Percentiles rank a stretch among this genome's conserved stretches.
Evolutionary conservation across 1,284 basidiomycete genomes (phyloP).

Genomic region (Microbotryum scabiosae): DNA sequence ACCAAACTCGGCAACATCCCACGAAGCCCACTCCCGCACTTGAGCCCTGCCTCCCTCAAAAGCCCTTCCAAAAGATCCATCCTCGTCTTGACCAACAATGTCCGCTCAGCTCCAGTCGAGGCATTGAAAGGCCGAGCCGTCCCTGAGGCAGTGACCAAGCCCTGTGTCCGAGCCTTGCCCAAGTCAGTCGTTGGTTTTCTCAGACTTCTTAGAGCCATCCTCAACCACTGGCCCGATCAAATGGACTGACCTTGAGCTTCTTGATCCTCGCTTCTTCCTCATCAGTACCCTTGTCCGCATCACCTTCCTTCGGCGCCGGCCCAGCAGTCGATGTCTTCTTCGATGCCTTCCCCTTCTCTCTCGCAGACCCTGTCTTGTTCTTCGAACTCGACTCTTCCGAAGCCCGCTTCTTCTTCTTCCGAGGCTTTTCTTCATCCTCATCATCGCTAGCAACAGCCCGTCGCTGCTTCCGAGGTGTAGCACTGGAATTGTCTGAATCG

Average conservation of each 20-base stretch:
- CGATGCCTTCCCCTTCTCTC: constrained; percentile 53
- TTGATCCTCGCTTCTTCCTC: constrained; percentile 13
- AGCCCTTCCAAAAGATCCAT: constrained; percentile 5
- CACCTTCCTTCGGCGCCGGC: constrained; percentile 8
- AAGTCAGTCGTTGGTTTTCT: background rate
- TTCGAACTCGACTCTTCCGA: constrained; percentile 53
- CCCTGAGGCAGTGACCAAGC: constrained; percentile 2
- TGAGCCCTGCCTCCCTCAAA: background rate
- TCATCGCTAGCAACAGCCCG: too few relatives aligned
- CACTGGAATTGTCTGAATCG: background rate
- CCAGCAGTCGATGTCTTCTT: constrained; percentile 42
- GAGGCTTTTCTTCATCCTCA: background rate
- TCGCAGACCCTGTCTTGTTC: constrained; percentile 54
- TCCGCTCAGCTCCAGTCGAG: constrained; percentile 17
- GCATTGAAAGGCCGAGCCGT: constrained; percentile 8
- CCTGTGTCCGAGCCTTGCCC: background rate
- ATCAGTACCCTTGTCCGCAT: constrained; percentile 7
- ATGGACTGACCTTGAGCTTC: constrained; percentile 15
- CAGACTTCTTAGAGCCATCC: background rate
- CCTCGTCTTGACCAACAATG: background rate
- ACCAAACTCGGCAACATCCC: background rate
- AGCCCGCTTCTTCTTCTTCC: background rate
- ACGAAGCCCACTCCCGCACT: background rate
- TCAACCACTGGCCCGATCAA: background rate
- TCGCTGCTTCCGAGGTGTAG: too few relatives aligned